Conservation (phyloP, 2,329 filamentous ascomycete genomes). For the Alternaria sp. region DNA sequence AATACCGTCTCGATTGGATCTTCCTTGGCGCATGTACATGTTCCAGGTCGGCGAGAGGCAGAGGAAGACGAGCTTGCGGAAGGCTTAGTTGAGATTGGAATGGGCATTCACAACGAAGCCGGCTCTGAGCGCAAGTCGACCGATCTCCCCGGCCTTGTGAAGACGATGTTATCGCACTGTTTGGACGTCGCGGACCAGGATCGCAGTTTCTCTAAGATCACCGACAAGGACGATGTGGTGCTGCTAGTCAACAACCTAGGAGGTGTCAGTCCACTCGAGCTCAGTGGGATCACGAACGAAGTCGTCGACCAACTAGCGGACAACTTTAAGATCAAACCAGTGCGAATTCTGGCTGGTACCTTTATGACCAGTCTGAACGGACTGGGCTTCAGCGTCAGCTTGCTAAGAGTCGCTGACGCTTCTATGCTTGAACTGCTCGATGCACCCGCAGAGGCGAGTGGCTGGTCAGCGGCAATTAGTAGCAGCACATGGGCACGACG, state of each 20-base stretch:
- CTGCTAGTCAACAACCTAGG: constrained; percentile 80
- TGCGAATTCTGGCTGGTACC: constrained; percentile 69
- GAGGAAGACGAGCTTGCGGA: constrained; percentile 67
- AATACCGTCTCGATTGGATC: constrained; percentile 88
- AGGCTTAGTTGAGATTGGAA: constrained; percentile 72
- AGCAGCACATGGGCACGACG: constrained; percentile 67
- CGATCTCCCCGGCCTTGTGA: constrained; percentile 56
- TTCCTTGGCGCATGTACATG: constrained; percentile 89
- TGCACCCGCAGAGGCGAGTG: constrained; percentile 71
- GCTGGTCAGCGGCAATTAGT: constrained; percentile 70
- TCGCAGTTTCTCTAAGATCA: constrained; percentile 73
- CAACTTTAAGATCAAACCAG: constrained; percentile 68
- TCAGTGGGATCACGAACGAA: constrained; percentile 76
- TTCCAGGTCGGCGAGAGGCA: constrained; percentile 76
- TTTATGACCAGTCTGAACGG: constrained; percentile 79
- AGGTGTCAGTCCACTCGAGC: constrained; percentile 75
- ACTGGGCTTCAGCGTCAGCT: constrained; percentile 73
- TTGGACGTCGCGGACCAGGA: constrained; percentile 71
- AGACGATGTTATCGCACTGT: constrained; percentile 72
- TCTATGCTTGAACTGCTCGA: constrained; percentile 75
- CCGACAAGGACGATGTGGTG: constrained; percentile 69
- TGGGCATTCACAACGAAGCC: constrained; percentile 79
- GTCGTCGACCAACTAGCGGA: constrained; percentile 68
- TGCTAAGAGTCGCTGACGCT: constrained; percentile 71
- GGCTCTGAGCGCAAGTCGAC: constrained; percentile 53